Conservation (phyloP, 805 yeast species). For the Starmerella gropengiesseri region DNA sequence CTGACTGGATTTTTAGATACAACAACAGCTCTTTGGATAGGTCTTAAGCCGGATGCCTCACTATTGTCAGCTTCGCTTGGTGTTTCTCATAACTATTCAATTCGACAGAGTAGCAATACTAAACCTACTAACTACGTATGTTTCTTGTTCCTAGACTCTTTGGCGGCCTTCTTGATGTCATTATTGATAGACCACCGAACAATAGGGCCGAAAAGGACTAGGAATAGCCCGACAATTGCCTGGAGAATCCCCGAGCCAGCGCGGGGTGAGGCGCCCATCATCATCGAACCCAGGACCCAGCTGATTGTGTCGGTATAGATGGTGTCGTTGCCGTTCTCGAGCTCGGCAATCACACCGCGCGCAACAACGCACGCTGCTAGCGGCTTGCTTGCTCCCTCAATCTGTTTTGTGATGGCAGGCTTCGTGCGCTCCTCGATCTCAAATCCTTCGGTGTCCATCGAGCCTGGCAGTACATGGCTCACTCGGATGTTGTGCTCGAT, state of each 20-base stretch:
- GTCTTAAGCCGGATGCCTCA: no score
- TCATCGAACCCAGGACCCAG: slow-evolving; percentile 55
- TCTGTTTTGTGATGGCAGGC: slow-evolving; percentile 67
- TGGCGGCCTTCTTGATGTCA: slow-evolving; percentile 11
- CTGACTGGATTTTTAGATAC: background rate
- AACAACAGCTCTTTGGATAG: background rate
- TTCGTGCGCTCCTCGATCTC: slow-evolving; percentile 70
- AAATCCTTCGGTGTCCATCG: slow-evolving; percentile 80
- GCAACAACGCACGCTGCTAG: slow-evolving; percentile 61
- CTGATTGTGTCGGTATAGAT: slow-evolving; percentile 77
- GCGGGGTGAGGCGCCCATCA: slow-evolving; percentile 28
- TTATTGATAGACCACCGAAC: slow-evolving; percentile 21
- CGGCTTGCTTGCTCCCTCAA: slow-evolving; percentile 77
- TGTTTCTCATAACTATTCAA: no score
- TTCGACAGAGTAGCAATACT: background rate
- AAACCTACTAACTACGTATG: background rate
- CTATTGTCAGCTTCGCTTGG: no score
- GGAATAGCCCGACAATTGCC: slow-evolving; percentile 19
- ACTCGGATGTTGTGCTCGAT: slow-evolving; percentile 56
- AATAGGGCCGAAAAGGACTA: slow-evolving; percentile 22
- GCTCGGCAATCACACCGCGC: slow-evolving; percentile 41
- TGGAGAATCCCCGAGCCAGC: slow-evolving; percentile 24
- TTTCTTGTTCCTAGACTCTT: background rate
- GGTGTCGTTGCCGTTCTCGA: slow-evolving; percentile 57
- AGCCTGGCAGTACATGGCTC: slow-evolving; percentile 75